Percentiles rank a stretch among this genome's conserved stretches.
Evolutionary conservation across 352 stramenopile species (phyloP).

Genomic region (Pythium sp.): DNA sequence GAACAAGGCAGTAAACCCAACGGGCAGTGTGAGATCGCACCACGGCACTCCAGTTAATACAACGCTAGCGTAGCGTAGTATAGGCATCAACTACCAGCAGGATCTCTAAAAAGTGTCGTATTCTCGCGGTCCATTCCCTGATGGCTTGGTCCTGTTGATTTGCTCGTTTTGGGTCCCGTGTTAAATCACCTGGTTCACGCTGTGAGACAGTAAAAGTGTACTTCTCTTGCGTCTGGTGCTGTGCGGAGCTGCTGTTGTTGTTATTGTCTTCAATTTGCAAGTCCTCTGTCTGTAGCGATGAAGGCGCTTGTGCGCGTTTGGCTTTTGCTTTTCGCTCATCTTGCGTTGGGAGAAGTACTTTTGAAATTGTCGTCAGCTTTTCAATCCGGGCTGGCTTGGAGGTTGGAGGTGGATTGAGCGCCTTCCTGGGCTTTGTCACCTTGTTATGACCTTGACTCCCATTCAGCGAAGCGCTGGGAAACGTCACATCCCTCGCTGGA

Average conservation of each 20-base stretch:
- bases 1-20: neutral
- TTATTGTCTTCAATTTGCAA: too few species aligned
- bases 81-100: constrained; percentile 1
- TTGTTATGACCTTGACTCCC: neutral
- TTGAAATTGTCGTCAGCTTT: neutral
- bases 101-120: neutral
- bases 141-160: neutral
- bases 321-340: too few species aligned
- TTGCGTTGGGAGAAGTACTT: too few species aligned
- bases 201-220: neutral
- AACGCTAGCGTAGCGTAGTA: too few species aligned
- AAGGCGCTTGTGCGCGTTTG: too few species aligned
- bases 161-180: neutral
- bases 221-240: neutral
- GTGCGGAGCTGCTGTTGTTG: too few species aligned
- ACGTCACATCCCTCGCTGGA: neutral
- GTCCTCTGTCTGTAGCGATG: too few species aligned
- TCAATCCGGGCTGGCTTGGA: constrained; percentile 2
- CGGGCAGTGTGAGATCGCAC: neutral
- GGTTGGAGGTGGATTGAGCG: neutral
- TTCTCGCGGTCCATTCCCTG: constrained; percentile 5
- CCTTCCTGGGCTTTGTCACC: neutral
- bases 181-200: neutral
- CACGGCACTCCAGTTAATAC: too few species aligned
- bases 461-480: neutral